These are phyloP conservation scores for Yamagishiella unicocca DNA, from an alignment of 139 green algal species.

Conservation along the genomic window DNA sequence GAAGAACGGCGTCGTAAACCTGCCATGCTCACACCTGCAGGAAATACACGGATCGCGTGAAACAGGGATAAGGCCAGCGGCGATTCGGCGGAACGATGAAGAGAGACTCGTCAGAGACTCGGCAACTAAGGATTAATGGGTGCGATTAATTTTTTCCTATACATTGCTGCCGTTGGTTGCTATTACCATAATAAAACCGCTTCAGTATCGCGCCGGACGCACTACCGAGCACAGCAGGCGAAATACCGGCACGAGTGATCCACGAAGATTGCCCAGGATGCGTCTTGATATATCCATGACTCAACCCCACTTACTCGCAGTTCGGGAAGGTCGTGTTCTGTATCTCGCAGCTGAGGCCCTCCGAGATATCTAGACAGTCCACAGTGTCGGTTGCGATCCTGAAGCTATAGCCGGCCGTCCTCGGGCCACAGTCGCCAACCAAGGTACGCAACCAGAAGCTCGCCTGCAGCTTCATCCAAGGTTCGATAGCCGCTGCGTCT, in stretches of 20 bases:
- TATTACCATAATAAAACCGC: neutral
- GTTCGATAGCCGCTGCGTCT: neutral
- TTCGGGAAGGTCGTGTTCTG: neutral
- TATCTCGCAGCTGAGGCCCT: neutral
- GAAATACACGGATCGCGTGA: too few relatives aligned
- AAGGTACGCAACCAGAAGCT: neutral
- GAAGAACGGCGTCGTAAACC: neutral
- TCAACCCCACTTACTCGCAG: neutral
- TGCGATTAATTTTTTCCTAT: neutral
- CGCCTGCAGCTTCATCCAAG: neutral
- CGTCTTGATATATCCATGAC: neutral
- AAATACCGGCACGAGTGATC: neutral
- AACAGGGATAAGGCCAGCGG: neutral
- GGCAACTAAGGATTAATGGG: too few relatives aligned
- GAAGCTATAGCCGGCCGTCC: neutral
- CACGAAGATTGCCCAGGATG: neutral
- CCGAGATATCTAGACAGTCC: neutral
- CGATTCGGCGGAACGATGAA: neutral
- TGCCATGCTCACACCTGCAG: neutral
- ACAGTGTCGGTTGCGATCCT: neutral
- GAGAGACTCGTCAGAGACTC: neutral
- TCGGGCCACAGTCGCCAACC: neutral
- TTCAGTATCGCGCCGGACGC: neutral
- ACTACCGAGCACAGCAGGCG: neutral
- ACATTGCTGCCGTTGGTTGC: neutral